Percentiles rank a stretch among this genome's conserved stretches.
phyloP scores from a whole-genome alignment of 164 flowering plant genomes.

The Tetrastigma voinierianum region DNA sequence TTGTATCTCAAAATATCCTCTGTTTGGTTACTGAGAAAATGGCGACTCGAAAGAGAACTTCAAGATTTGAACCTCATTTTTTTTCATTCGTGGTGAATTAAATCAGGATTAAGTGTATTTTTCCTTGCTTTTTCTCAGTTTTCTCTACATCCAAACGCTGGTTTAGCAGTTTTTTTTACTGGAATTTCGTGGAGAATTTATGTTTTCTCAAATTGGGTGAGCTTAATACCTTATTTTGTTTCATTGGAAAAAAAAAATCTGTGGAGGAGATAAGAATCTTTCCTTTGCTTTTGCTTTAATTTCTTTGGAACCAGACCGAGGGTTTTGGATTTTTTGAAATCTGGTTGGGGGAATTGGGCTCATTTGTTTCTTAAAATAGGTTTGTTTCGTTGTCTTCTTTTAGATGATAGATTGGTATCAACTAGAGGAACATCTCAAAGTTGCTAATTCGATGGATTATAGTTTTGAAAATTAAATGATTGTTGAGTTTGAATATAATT shows the following conservation, averaged over 20 bases:
- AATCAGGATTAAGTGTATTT: too few relatives aligned
- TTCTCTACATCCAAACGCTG: too few relatives aligned
- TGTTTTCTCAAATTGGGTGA: neutral
- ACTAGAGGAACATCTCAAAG: neutral
- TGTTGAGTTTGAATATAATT: too few relatives aligned
- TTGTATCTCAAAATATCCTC: neutral
- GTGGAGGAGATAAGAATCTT: neutral
- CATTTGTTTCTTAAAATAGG: neutral
- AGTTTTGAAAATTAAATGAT: too few relatives aligned
- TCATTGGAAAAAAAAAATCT: too few relatives aligned
- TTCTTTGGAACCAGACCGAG: neutral
- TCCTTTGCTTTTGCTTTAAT: neutral
- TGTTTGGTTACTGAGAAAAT: neutral
- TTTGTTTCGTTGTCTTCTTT: neutral
- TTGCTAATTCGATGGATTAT: neutral
- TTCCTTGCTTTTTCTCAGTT: too few relatives aligned
- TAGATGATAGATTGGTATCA: neutral
- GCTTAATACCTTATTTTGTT: neutral
- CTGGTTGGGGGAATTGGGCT: neutral
- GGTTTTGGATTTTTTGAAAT: neutral
- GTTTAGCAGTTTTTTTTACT: too few relatives aligned
- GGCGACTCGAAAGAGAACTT: neutral
- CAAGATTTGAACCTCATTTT: too few relatives aligned
- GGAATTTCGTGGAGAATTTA: too few relatives aligned
- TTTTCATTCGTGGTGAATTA: too few relatives aligned